phyloP scores from a whole-genome alignment of 1,139 yeast genomes.

The Taphrina sp. region DNA sequence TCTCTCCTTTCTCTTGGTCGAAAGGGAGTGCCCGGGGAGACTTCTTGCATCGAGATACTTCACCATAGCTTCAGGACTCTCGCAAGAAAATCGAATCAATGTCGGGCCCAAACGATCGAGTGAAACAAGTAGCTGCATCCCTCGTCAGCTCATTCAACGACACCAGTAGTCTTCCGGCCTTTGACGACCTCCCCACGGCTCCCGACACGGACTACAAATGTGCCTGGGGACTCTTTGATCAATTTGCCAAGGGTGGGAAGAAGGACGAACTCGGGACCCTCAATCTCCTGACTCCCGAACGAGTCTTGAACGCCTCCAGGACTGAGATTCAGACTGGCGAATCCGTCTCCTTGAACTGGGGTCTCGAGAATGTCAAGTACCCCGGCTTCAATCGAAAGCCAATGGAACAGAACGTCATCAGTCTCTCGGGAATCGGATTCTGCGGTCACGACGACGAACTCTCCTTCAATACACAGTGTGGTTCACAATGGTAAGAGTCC shows the following conservation, averaged over 20 bases:
- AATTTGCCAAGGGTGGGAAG: conserved; percentile 18
- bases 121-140: conserved; percentile 5
- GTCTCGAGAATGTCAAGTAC: conserved; percentile 32
- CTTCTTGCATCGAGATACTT: too few relatives aligned
- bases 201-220: conserved; percentile 23
- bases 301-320: conserved; percentile 43
- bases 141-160: conserved; percentile 9
- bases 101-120: conserved; percentile 1
- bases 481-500: too few relatives aligned
- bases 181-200: conserved; percentile 17
- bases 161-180: conserved; percentile 10
- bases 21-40: too few relatives aligned
- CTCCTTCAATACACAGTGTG: conserved; percentile 43
- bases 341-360: conserved; percentile 36
- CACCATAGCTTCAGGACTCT: too few relatives aligned
- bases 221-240: conserved; percentile 31
- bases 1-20: too few relatives aligned
- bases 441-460: conserved; percentile 42
- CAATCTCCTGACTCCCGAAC: conserved; percentile 40
- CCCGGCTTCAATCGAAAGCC: conserved; percentile 37
- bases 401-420: conserved; percentile 33
- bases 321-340: conserved; percentile 37
- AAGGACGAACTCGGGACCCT: conserved; percentile 36
- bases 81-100: too few relatives aligned
- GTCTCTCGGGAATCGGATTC: conserved; percentile 28